A percentile compares a stretch with the other conserved stretches of the same genome.
Evolutionary conservation across 129 eudicot species (phyloP).

Genomic region (Arctium lappa): DNA sequence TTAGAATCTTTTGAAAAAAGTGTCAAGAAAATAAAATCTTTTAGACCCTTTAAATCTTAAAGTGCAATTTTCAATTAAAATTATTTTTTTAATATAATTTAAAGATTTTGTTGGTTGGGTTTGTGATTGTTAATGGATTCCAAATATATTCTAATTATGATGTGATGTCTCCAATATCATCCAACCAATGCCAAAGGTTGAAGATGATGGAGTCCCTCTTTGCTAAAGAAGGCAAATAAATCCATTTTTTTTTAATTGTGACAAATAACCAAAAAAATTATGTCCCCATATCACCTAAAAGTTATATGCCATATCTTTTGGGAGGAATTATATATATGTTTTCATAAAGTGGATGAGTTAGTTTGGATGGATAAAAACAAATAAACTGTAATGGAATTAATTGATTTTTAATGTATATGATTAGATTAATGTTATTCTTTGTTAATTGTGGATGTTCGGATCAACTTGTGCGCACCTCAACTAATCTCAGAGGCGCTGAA

Average conservation of each 20-base stretch:
- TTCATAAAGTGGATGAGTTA: neutral
- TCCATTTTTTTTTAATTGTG: neutral
- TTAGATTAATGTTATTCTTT: neutral
- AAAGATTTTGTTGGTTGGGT: slow-evolving; percentile 12
- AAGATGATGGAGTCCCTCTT: neutral
- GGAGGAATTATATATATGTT: neutral
- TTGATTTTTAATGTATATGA: neutral
- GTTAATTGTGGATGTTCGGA: too few relatives aligned
- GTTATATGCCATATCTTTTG: neutral
- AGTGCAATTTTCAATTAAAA: neutral
- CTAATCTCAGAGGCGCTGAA: too few relatives aligned
- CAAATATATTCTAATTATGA: slow-evolving; percentile 15
- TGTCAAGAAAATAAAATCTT: neutral
- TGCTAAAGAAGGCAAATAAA: neutral
- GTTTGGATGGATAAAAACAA: neutral
- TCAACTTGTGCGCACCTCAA: too few relatives aligned
- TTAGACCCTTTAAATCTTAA: neutral
- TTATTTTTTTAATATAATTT: neutral
- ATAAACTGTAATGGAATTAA: neutral
- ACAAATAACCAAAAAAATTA: neutral
- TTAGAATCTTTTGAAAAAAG: neutral
- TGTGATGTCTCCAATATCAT: slow-evolving; percentile 13
- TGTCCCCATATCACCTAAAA: neutral
- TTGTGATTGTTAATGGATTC: slow-evolving; percentile 3
- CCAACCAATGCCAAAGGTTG: neutral